These are phyloP conservation scores for Jamesozyma hellenica DNA, from an alignment of 805 yeast genomes.

Conservation along the genomic window DNA sequence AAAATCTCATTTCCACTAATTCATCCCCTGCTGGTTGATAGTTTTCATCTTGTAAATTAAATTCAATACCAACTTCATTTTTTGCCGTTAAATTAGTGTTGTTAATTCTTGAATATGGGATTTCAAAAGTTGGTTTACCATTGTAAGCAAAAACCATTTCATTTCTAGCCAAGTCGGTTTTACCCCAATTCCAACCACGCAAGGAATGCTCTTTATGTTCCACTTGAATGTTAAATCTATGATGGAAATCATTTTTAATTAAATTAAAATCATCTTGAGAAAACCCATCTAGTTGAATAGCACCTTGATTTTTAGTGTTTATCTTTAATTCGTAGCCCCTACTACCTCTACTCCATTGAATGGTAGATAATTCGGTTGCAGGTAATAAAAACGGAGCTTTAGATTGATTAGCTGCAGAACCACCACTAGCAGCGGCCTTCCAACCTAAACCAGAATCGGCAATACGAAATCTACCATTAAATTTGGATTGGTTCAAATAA, in stretches of 20 bases:
- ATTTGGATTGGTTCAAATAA: conserved; percentile 75
- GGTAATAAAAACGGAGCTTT: conserved; percentile 79
- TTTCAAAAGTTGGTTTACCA: conserved; percentile 83
- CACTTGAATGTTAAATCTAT: conserved; percentile 60
- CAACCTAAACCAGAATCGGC: conserved; percentile 98
- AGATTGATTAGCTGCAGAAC: conserved; percentile 38
- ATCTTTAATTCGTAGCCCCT: conserved; percentile 84
- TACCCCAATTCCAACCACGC: conserved; percentile 99
- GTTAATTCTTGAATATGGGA: conserved; percentile 70
- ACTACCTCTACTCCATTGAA: conserved; percentile 88
- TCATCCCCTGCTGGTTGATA: conserved; percentile 81
- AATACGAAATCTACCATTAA: conserved; percentile 82
- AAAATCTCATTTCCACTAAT: conserved; percentile 86
- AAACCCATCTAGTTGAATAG: conserved; percentile 83
- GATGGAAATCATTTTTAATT: conserved; percentile 72
- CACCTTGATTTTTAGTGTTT: conserved; percentile 82
- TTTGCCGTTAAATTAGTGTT: conserved; percentile 87
- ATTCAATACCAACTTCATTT: conserved; percentile 86
- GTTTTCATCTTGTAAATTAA: conserved; percentile 49
- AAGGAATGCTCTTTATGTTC: conserved; percentile 86
- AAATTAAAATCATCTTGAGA: conserved; percentile 72
- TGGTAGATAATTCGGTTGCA: conserved; percentile 69
- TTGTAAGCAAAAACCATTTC: conserved; percentile 80
- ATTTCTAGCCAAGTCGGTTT: conserved; percentile 80
- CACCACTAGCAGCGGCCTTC: conserved; percentile 49